These are phyloP conservation scores for Phragmites australis DNA, from an alignment of 176 grass and related monocot species.

Conservation along the genomic window DNA sequence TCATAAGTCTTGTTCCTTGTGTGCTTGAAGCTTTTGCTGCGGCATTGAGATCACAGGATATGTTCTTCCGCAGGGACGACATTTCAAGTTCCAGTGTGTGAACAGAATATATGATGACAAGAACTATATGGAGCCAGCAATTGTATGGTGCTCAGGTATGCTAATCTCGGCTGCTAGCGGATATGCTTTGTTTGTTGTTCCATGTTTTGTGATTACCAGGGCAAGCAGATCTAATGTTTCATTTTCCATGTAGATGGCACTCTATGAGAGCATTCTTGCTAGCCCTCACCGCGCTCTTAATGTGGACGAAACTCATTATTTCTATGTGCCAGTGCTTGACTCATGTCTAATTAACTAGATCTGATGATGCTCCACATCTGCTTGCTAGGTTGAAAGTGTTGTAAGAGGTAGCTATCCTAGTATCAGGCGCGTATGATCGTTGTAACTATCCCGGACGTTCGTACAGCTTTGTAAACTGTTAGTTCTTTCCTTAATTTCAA, in stretches of 20 bases:
- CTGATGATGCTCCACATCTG: constrained; percentile 79
- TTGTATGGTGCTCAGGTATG: constrained; percentile 94
- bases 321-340: constrained; percentile 93
- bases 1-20: constrained; percentile 21
- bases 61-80: constrained; percentile 64
- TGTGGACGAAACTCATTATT: constrained; percentile 97
- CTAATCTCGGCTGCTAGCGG: constrained; percentile 25
- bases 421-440: no score
- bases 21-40: constrained; percentile 25
- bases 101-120: constrained; percentile 84
- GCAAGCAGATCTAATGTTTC: constrained; percentile 35
- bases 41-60: constrained; percentile 24
- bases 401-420: no score
- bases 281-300: constrained; percentile 92
- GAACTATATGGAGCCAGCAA: constrained; percentile 74
- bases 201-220: constrained; percentile 9
- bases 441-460: no score
- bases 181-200: constrained; percentile 22
- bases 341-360: constrained; percentile 93
- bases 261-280: constrained; percentile 93
- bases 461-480: no score
- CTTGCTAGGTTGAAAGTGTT: not conserved
- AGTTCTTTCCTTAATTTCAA: no score
- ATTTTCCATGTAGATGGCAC: constrained; percentile 72
- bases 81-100: constrained; percentile 85